Base-by-base conservation (phyloP, 768 basidiomycete genomes). In the Termitomyces sp. region DNA sequence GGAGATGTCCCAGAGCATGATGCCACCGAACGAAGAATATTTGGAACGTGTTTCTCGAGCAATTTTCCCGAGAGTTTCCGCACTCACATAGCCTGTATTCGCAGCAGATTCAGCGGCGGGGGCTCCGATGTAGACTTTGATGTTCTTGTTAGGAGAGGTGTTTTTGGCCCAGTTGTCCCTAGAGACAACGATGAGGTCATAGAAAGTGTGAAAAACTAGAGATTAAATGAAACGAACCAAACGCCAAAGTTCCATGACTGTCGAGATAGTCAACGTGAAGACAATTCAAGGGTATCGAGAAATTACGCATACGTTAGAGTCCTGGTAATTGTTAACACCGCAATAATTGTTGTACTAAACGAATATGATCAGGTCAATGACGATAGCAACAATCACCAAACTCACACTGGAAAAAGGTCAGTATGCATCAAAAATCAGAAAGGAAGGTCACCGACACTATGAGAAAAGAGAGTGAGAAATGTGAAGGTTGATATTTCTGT, bases 131-230 rank as follows among this genome's bases (percentile, higher is more conserved):
- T 80, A 87, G 22, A 87, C 72, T 67, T 85, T 85, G 46, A 86
- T 79, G 60, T 83, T 77, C 55, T 71, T 74, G 71, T 85, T 87
- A 0, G 79, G 77, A 50, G 83, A 84, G 1, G 72, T 71, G 7
- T 72, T 79, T 56, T 79, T 78, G 16, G 86, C 85, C 85, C 85
- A 87, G 65, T 76, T 74, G 61, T 86, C 84, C 86, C 85, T 84
- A 46, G 9, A 57, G 30, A 55, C 22, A 30, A 36, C 20, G 14
- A 47, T 36, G 35, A 55, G n/a, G 9, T 9, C n/a, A 0, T 47
- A 16, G 28, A 49, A 44, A n/a, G 38, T 26, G 38, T 6, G n/a
- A 5, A 26, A 2, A 10, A 51, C 3, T 13, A 52, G 6, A 3
- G 3, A n/a, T 40, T 18, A 0, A 7, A 38, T n/a, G 35, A 8